Evolutionary conservation across 78 protist genomes (phyloP).

Genomic region (Dictyostelium capitatum): DNA sequence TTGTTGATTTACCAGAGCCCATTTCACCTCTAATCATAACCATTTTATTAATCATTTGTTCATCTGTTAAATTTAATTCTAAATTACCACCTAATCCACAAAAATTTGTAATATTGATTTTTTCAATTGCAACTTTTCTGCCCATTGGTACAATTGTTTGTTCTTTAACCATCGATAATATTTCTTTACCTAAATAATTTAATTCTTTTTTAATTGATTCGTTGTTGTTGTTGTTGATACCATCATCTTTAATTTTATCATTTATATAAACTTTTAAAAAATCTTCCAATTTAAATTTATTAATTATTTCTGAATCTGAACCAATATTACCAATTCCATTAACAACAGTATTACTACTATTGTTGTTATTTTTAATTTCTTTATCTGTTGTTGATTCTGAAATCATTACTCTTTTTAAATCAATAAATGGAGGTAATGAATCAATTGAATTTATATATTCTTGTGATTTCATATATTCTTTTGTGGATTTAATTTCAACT

Average conservation of each 20-base stretch:
- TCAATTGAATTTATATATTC: conserved; percentile 28
- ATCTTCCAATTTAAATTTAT: conserved; percentile 39
- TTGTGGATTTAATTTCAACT: conserved; percentile 46
- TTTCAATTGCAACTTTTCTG: conserved; percentile 35
- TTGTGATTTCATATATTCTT: conserved; percentile 31
- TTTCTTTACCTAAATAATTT: conserved; percentile 1
- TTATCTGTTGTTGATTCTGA: background rate
- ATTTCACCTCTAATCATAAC: conserved; percentile 43
- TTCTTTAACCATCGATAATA: conserved; percentile 30
- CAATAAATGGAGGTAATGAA: conserved; percentile 21
- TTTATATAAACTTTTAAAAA: conserved; percentile 45
- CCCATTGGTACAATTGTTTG: conserved; percentile 53
- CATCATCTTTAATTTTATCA: background rate
- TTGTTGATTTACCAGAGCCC: conserved; percentile 65
- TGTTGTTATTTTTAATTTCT: background rate
- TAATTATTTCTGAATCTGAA: background rate
- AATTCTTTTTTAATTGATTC: background rate
- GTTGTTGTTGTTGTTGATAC: background rate
- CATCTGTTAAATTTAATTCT: background rate
- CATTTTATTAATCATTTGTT: conserved; percentile 21
- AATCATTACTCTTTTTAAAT: conserved; percentile 46
- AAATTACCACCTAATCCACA: conserved; percentile 34
- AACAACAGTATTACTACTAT: background rate
- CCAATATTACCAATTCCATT: background rate
- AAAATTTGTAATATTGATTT: conserved; percentile 17